Evolutionary conservation across 768 basidiomycete genomes (phyloP), one percentile per base, ranked within the genome.

Genomic region (Lactarius sanguifluus): DNA sequence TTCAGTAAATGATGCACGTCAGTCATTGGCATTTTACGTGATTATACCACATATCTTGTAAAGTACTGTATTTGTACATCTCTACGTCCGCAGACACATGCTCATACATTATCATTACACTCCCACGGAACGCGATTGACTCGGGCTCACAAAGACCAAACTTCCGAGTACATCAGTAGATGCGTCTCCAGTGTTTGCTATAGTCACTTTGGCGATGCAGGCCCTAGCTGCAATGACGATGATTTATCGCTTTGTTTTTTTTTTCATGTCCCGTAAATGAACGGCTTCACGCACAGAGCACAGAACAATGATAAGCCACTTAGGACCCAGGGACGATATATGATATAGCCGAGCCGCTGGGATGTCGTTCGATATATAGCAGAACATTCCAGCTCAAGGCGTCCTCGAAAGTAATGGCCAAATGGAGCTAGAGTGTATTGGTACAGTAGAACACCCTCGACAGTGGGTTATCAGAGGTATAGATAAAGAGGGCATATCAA

Each of bases 41-140:
- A 59, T 67, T 63, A 67, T 59, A 67, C 66, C 50, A 67, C 62
- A 67, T 50, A 63, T 59, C 50, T 45, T 67, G 61, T 59, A 40
- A 40, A 40, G 38, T 16, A 67, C 59, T 59, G 40, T 67, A 62
- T 59, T 58, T 56, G 66, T 67, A 67, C 66, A 67, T n/a, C 50
- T 8, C 57, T 59, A 63, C 41, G 56, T 59, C 38, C n/a, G 47
- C 57, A 50, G 54, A 45, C 57, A 28, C 50, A 55, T 59, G 38
- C 32, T 32, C 61, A 58, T 32, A 58, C 8, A 38, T 38, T 34
- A 67, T 36, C 38, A 58, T 57, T 38, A 52, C 61, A 66, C 20
- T 34, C 18, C 15, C 34, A 34, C 28, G 55, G 18, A 57, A 57
- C 16, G 30, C 56, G 32, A 20, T 15, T 28, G 50, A 25, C 5